Base-by-base conservation (phyloP, 1,139 yeast genomes). In the Protomyces gravidus region DNA sequence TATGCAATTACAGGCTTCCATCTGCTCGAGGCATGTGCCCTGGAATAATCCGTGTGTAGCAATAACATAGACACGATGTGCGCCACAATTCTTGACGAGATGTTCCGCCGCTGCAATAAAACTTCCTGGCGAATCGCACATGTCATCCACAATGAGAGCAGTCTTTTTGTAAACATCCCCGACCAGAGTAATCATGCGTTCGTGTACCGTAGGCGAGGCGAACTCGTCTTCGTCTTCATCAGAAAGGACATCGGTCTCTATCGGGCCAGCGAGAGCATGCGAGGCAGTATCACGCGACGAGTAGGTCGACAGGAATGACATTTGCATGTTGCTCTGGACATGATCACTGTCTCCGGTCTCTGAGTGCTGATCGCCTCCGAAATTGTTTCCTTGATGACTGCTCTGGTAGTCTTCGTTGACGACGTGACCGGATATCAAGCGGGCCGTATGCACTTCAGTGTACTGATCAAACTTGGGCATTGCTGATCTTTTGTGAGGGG, bases 71-170 rank as follows among this genome's bases (percentile, higher is more conserved):
- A 94, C 97, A 55, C 83, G 80, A 67, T 84, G 85, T 63, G 98
- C 98, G 62, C 97, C 97, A 75, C 98, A 90, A 73, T 89, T 89
- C 73, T 88, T 78, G 67, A 94, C 81, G 71, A 95, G 83, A 74
- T 92, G 98, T 74, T 94, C 97, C 27, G 98, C 98, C 50, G 98
- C 98, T 45, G 97, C 92, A 66, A 94, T 86, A 71, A 89, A 90
- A 13, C 95, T 84, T 64, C 85, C 85, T 50, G 97, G 96, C 71
- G 94, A 87, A 70, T 92, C 98, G 67, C 94, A 85, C 94, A 92
- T 88, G 71, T 94, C 98, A 73, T 94, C 98, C 65, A 94, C 78
- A 62, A 94, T 87, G 67, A 94, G 87, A 27, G 97, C 97, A 3
- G 95, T 87, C 72, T 86, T 87, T 67, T 83, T 85, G 65, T 85